Conservation (phyloP, 1,284 basidiomycete species). For the Fomitopsis pinicola region DNA sequence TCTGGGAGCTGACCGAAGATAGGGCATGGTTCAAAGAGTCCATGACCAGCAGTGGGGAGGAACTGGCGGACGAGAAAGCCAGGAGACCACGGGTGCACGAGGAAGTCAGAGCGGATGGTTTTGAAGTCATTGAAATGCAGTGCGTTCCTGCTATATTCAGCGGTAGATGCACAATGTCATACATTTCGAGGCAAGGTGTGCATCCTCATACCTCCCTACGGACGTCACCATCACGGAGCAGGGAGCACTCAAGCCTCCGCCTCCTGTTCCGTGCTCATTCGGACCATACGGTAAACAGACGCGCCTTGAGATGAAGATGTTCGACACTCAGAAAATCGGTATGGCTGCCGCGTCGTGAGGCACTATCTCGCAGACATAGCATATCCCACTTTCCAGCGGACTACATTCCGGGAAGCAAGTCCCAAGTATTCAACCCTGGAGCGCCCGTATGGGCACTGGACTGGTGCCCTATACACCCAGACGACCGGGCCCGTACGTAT, state of each 20-base stretch:
- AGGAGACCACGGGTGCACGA: slow-evolving; percentile 57
- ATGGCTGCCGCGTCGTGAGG: slow-evolving; percentile 17
- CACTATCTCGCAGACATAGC: not conserved
- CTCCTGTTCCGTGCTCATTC: slow-evolving; percentile 55
- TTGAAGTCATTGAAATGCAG: slow-evolving; percentile 42
- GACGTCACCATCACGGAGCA: slow-evolving; percentile 43
- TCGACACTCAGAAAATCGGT: slow-evolving; percentile 58
- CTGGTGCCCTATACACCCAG: slow-evolving; percentile 80
- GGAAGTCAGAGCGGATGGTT: slow-evolving; percentile 38
- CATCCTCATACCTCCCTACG: slow-evolving; percentile 52
- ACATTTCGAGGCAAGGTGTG: slow-evolving; percentile 38
- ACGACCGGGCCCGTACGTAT: slow-evolving; percentile 52
- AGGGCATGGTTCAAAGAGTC: slow-evolving; percentile 73
- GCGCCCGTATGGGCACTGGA: slow-evolving; percentile 84
- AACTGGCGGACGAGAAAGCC: slow-evolving; percentile 33
- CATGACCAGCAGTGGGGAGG: slow-evolving; percentile 25
- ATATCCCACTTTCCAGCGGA: slow-evolving; percentile 21
- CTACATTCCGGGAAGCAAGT: slow-evolving; percentile 43
- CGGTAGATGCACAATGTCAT: not conserved
- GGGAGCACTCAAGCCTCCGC: slow-evolving; percentile 43
- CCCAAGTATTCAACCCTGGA: slow-evolving; percentile 77
- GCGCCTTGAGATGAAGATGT: slow-evolving; percentile 44
- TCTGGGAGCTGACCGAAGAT: slow-evolving; percentile 73
- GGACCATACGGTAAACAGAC: slow-evolving; percentile 55
- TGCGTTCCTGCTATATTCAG: slow-evolving; percentile 31